phyloP scores from a whole-genome alignment of 805 yeast genomes.

The Grigorovia yakushimaensis region DNA sequence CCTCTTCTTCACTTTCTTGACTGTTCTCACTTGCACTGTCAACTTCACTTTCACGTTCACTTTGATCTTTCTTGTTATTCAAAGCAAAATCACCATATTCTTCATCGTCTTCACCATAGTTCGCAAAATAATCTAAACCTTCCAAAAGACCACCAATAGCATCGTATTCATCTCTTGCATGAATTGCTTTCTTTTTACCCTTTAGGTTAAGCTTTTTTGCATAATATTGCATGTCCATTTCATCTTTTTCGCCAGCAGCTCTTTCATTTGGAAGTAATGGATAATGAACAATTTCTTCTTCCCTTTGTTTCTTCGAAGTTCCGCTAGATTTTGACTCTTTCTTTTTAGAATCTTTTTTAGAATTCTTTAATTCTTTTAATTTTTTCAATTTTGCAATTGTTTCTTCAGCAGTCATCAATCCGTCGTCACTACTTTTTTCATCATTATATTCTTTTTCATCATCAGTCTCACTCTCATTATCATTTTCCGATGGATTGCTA shows the following conservation, averaged over 20 bases:
- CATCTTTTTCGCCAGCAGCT: conserved; percentile 48
- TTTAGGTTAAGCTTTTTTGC: conserved; percentile 72
- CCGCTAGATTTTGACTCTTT: conserved; percentile 19
- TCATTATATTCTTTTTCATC: conserved; percentile 27
- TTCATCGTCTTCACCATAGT: conserved; percentile 26
- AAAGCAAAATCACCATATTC: conserved; percentile 25
- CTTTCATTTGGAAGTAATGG: conserved; percentile 36
- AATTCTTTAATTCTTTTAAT: conserved; percentile 14
- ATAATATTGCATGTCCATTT: conserved; percentile 70
- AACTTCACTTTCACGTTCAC: conserved; percentile 15
- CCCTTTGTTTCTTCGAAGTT: conserved; percentile 5
- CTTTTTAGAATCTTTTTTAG: conserved; percentile 13
- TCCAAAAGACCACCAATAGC: conserved; percentile 75
- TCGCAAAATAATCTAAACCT: conserved; percentile 41
- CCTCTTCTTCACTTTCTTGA: conserved; percentile 35
- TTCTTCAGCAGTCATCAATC: conserved; percentile 32
- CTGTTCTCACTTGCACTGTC: conserved; percentile 33
- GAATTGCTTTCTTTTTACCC: conserved; percentile 40
- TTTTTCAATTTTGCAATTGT: conserved; percentile 35
- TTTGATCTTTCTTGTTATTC: conserved; percentile 19
- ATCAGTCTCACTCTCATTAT: conserved; percentile 22
- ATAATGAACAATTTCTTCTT: conserved; percentile 12
- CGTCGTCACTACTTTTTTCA: conserved; percentile 23
- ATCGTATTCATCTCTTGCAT: conserved; percentile 52
- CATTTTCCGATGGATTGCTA: no score